These are phyloP conservation scores for Apiosordaria backusii DNA, from an alignment of 495 filamentous ascomycete genomes.

Conservation along the genomic window DNA sequence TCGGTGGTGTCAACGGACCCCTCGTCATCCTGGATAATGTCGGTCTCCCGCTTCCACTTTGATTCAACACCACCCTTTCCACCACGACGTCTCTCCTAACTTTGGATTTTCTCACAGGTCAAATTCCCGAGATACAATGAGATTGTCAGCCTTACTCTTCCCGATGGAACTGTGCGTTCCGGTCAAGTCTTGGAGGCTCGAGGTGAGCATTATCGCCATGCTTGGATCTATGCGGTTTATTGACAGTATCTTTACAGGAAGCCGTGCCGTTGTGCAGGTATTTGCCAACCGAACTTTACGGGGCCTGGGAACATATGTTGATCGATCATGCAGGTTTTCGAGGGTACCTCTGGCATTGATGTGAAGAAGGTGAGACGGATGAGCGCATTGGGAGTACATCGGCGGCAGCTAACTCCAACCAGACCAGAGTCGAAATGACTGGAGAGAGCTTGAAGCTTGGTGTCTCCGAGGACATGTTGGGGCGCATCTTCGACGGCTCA, in stretches of 20 bases:
- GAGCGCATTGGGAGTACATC: background rate
- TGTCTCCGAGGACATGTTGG: conserved; percentile 99
- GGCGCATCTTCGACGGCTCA: conserved; percentile 97
- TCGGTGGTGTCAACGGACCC: conserved; percentile 95
- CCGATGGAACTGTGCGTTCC: conserved; percentile 89
- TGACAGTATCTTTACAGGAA: conserved; percentile 53
- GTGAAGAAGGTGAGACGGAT: conserved; percentile 79
- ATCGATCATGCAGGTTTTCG: conserved; percentile 70
- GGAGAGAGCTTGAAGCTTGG: conserved; percentile 96
- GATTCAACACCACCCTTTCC: background rate
- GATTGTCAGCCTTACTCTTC: conserved; percentile 92
- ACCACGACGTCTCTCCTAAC: background rate
- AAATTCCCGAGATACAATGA: conserved; percentile 98
- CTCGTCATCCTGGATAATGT: conserved; percentile 97
- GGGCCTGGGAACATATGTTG: conserved; percentile 8
- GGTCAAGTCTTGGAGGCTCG: conserved; percentile 96
- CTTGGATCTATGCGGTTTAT: conserved; percentile 2
- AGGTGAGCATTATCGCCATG: conserved; percentile 52
- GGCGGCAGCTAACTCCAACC: conserved; percentile 17
- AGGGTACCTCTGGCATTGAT: conserved; percentile 95
- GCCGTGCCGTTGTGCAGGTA: conserved; percentile 92
- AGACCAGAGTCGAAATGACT: conserved; percentile 96
- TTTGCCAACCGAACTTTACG: background rate
- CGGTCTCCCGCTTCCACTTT: conserved; percentile 24
- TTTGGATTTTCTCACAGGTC: conserved; percentile 57